phyloP scores from a whole-genome alignment of 1,284 basidiomycete genomes.

The Chalciporus piperatoides region DNA sequence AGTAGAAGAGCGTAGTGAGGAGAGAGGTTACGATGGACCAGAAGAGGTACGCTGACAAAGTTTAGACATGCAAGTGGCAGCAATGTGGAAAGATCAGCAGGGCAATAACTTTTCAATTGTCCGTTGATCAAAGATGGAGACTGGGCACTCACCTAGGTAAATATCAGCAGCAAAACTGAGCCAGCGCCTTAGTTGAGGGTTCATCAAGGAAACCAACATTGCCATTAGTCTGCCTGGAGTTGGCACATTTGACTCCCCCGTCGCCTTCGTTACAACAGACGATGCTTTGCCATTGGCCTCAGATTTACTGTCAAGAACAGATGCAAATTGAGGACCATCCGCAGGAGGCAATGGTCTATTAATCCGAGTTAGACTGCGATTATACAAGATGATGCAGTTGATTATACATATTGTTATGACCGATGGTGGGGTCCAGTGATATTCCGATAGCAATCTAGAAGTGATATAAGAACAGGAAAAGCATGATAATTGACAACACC shows the following conservation, averaged over 20 bases:
- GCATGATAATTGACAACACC: background rate
- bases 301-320: background rate
- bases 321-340: constrained; percentile 8
- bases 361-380: constrained; percentile 20
- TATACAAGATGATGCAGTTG: constrained; percentile 23
- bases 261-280: constrained; percentile 1
- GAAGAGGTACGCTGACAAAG: constrained; percentile 69
- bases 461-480: constrained; percentile 5
- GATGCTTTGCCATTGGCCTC: constrained; percentile 3
- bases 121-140: constrained; percentile 25
- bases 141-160: constrained; percentile 47
- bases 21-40: constrained; percentile 88
- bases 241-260: background rate
- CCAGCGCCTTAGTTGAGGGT: constrained; percentile 19
- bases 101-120: constrained; percentile 43
- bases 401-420: constrained; percentile 30
- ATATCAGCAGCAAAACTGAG: constrained; percentile 48
- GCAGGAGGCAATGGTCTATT: constrained; percentile 21
- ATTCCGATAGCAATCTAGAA: constrained; percentile 29
- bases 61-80: background rate
- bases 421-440: constrained; percentile 23
- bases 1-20: constrained; percentile 86
- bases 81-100: background rate
- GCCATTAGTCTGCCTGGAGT: background rate
- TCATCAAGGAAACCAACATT: background rate